phyloP scores from a whole-genome alignment of 495 filamentous ascomycete genomes.

The Podospora appendiculata region DNA sequence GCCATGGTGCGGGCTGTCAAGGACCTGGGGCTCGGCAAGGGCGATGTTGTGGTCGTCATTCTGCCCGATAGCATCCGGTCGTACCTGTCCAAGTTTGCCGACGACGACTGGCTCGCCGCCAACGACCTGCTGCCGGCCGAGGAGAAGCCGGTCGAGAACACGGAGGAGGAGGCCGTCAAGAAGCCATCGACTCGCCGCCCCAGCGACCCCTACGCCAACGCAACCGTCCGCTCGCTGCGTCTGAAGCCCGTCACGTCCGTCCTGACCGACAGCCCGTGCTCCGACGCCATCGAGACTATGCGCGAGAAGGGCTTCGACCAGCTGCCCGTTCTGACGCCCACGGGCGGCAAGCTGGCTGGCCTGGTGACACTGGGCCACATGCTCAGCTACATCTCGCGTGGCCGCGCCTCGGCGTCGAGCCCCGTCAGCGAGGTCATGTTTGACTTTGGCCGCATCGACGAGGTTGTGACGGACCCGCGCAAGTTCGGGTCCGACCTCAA shows the following conservation, averaged over 20 bases:
- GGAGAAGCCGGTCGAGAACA: conserved; percentile 26
- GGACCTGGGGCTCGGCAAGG: conserved; percentile 64
- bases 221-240: conserved; percentile 71
- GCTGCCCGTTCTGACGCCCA: conserved; percentile 73
- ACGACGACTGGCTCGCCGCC: conserved; percentile 96
- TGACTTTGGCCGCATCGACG: conserved; percentile 74
- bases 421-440: conserved; percentile 93
- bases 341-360: conserved; percentile 68
- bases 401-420: conserved; percentile 62
- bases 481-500: conserved; percentile 44
- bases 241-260: conserved; percentile 91
- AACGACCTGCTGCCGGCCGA: conserved; percentile 68
- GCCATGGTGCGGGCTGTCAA: conserved; percentile 73
- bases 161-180: conserved; percentile 2
- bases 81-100: conserved; percentile 98
- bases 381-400: conserved; percentile 78
- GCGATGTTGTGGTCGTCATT: conserved; percentile 81
- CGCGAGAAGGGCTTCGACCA: conserved; percentile 95
- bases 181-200: conserved; percentile 19
- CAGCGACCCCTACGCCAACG: conserved; percentile 56
- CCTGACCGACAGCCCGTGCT: conserved; percentile 54
- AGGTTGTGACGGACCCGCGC: conserved; percentile 78
- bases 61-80: conserved; percentile 93
- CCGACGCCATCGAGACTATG: conserved; percentile 92
- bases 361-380: conserved; percentile 91